A percentile compares a stretch with the other conserved stretches of the same genome.
Conservation (phyloP, 768 basidiomycete species). For the Kwoniella sp. region DNA sequence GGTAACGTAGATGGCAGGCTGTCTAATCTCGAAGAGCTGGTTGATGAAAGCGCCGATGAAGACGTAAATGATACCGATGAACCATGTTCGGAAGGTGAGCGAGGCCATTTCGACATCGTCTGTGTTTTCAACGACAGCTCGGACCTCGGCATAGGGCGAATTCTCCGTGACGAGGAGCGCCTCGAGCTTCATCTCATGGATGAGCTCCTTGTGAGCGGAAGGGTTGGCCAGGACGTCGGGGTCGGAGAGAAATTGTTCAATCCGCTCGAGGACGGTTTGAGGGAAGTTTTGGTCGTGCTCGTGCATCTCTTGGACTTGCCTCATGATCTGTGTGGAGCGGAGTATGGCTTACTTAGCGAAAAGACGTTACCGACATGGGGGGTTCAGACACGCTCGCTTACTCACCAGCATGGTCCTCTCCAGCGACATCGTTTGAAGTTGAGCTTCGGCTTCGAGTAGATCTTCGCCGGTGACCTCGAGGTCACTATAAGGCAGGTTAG, state of each 20-base stretch:
- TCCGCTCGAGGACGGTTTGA: constrained; percentile 21
- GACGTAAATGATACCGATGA: constrained; percentile 58
- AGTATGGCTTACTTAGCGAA: no score
- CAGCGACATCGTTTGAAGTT: constrained; percentile 15
- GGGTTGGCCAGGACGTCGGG: constrained; percentile 25
- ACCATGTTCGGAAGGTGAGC: constrained; percentile 48
- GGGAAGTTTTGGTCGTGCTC: constrained; percentile 47
- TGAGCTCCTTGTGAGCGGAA: constrained; percentile 25
- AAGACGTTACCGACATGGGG: no score
- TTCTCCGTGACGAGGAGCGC: constrained; percentile 60
- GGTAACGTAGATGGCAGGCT: constrained; percentile 66
- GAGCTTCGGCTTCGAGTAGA: constrained; percentile 9
- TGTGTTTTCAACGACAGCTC: constrained; percentile 64
- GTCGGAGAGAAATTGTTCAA: constrained; percentile 32
- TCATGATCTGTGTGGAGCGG: constrained; percentile 24
- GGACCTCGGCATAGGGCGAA: constrained; percentile 80
- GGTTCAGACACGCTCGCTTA: not conserved
- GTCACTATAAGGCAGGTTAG: no score
- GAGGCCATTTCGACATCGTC: constrained; percentile 48
- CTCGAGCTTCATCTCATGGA: constrained; percentile 46
- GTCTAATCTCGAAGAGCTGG: constrained; percentile 60
- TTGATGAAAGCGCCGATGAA: constrained; percentile 62
- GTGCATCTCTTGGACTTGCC: constrained; percentile 31
- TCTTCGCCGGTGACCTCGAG: constrained; percentile 21
- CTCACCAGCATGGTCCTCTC: constrained; percentile 14